Evolutionary conservation across 1,284 basidiomycete species (phyloP), one percentile per base, ranked within the genome.

Genomic region (Xanthoconium separans): DNA sequence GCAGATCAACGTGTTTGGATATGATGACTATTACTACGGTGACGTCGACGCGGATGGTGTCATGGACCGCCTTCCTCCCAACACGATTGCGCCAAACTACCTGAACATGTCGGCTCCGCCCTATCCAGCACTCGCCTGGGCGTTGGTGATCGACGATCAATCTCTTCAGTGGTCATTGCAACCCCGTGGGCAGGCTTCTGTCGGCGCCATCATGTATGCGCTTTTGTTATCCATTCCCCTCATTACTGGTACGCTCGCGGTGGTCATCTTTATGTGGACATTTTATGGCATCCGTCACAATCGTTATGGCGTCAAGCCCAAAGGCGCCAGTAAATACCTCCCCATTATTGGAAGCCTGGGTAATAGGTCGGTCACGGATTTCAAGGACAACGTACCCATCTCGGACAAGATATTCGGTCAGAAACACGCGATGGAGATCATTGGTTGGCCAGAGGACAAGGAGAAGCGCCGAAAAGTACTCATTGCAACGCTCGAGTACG

Each of bases 261-360:
- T 93, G 34, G 70, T 87, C 51, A 73, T 93, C 73, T 96, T 96
- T 82, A 91, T 93, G 83, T 93, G 90, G 87, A 88, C 89, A 12
- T 96, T 96, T 81, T 96, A 96, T 68, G 91, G 91, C 22, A 95
- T 96, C 77, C 93, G 84, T 70, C 87, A 93, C 77, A 96, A 96
- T 75, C 87, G 87, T 71, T 95, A 87, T 75, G 93, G 93, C 76
- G 82, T 88, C 61, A 85, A 90, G 73, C 68, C 64, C 58, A 88
- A 88, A 70, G 76, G 77, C 58, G 75, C 84, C 67, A 79, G 80
- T 68, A 82, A 80, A 71, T 89, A 91, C 70, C 83, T 91, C 76
- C 89, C 89, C 24, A 91, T 91, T 62, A 73, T 91, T 33, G 85
- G 86, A 34, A 70, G 74, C 6, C 64, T 88, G 2, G 78, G 80